These are phyloP conservation scores for Blastocystis sp. DNA, from an alignment of 352 stramenopile genomes.

Conservation along the genomic window DNA sequence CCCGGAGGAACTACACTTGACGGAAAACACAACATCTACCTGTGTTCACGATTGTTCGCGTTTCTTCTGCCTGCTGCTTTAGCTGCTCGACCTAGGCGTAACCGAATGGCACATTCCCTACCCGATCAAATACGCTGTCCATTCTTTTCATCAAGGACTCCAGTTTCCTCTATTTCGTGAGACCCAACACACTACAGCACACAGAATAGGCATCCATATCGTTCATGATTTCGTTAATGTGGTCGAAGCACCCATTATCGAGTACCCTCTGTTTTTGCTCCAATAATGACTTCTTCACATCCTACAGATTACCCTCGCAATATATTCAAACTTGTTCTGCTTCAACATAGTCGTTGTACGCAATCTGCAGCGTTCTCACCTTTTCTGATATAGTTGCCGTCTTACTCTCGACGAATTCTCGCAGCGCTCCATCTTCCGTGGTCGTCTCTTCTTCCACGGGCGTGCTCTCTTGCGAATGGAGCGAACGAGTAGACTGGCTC, in stretches of 20 bases:
- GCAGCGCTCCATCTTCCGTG: not conserved
- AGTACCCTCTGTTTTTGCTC: conserved; percentile 23
- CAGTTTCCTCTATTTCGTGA: conserved; percentile 37
- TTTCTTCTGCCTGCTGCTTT: conserved; percentile 30
- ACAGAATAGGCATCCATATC: conserved; percentile 50
- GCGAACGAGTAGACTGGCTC: not conserved
- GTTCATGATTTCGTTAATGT: conserved; percentile 20
- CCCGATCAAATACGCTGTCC: conserved; percentile 45
- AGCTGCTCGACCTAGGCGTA: conserved; percentile 21
- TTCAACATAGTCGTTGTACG: conserved; percentile 49
- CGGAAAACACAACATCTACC: conserved; percentile 1
- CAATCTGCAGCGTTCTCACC: conserved; percentile 30
- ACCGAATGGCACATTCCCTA: not conserved
- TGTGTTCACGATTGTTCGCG: conserved; percentile 18
- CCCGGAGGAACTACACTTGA: conserved; percentile 51
- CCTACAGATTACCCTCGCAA: conserved; percentile 1
- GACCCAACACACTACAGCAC: too few species aligned
- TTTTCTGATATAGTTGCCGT: not conserved
- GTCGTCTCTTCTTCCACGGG: not conserved
- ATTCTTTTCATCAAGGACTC: conserved; percentile 56
- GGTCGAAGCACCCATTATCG: conserved; percentile 11
- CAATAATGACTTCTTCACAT: conserved; percentile 8
- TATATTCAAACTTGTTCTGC: conserved; percentile 23
- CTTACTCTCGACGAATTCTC: not conserved
- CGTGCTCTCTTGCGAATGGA: not conserved